phyloP scores from a whole-genome alignment of 352 stramenopile genomes.

The Globisporangium spinosum region DNA sequence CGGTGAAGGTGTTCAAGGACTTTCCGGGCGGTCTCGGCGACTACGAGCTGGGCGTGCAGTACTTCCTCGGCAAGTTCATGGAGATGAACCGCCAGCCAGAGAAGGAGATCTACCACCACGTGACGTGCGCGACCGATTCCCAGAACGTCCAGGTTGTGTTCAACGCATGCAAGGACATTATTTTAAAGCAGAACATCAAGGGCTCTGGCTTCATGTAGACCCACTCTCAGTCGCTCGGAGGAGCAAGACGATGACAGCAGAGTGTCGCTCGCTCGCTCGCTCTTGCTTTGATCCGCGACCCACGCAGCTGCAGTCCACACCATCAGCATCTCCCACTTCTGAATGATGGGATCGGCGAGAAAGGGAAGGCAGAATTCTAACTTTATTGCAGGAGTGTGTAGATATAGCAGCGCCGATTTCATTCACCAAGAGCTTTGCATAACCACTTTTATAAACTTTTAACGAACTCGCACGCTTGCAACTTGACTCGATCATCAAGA shows the following conservation, averaged over 20 bases:
- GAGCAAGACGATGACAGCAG: background rate
- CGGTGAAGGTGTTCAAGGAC: constrained; percentile 88
- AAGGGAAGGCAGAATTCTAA: background rate
- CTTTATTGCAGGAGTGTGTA: constrained; percentile 16
- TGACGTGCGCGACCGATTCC: constrained; percentile 96
- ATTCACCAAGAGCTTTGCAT: constrained; percentile 12
- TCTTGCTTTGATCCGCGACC: background rate
- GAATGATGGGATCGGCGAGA: constrained; percentile 13
- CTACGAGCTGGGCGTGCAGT: constrained; percentile 86
- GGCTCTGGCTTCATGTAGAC: constrained; percentile 86
- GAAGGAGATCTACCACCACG: constrained; percentile 93
- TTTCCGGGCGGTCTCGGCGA: constrained; percentile 82
- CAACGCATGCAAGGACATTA: constrained; percentile 95
- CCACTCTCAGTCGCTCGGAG: background rate
- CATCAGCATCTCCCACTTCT: constrained; percentile 14
- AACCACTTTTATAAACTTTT: constrained; percentile 14
- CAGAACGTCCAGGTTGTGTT: constrained; percentile 96
- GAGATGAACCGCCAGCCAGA: constrained; percentile 91
- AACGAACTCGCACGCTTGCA: background rate
- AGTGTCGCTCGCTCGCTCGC: background rate
- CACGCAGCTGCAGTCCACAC: background rate
- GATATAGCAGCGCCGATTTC: constrained; percentile 13
- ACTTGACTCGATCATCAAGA: background rate
- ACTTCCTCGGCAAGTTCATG: constrained; percentile 94
- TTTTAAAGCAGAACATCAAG: constrained; percentile 93